Conservation (phyloP, 176 grass and related monocot species). For the Neostapfia colusana region DNA sequence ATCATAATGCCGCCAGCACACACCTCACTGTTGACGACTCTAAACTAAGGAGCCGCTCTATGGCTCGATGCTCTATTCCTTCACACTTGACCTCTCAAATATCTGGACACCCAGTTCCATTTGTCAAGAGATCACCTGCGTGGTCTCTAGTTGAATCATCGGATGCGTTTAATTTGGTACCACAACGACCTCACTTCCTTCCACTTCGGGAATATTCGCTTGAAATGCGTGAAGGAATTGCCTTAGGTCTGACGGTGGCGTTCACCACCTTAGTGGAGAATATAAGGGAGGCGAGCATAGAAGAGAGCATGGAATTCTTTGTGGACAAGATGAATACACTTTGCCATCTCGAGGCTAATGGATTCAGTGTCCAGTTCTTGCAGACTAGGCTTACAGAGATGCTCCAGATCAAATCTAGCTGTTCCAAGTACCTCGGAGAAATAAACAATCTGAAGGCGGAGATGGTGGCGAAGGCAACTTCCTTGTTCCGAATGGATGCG, state of each 20-base stretch:
- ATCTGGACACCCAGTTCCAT: conserved; percentile 21
- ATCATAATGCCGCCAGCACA: conserved; percentile 10
- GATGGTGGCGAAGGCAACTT: conserved; percentile 8
- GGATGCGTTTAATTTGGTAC: conserved; percentile 38
- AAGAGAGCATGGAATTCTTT: conserved; percentile 33
- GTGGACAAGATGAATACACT: conserved; percentile 44
- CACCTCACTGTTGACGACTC: neutral
- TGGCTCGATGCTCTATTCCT: conserved; percentile 10
- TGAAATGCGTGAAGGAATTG: conserved; percentile 61
- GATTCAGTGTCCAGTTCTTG: conserved; percentile 52
- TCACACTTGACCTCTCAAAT: conserved; percentile 6
- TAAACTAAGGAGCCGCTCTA: conserved; percentile 18
- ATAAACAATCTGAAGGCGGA: conserved; percentile 28
- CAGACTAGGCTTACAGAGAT: conserved; percentile 28
- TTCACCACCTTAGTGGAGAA: conserved; percentile 44
- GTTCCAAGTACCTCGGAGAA: neutral
- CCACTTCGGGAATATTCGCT: conserved; percentile 34
- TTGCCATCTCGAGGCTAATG: conserved; percentile 44
- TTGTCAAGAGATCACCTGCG: conserved; percentile 46
- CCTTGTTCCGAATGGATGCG: neutral
- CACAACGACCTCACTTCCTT: conserved; percentile 68
- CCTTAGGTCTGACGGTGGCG: conserved; percentile 61
- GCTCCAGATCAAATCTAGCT: conserved; percentile 36
- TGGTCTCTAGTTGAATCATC: conserved; percentile 55
- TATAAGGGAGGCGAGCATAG: conserved; percentile 34